These are phyloP conservation scores for Alternaria novae-zelandiae DNA, from an alignment of 2,329 filamentous ascomycete genomes.

Conservation along the genomic window DNA sequence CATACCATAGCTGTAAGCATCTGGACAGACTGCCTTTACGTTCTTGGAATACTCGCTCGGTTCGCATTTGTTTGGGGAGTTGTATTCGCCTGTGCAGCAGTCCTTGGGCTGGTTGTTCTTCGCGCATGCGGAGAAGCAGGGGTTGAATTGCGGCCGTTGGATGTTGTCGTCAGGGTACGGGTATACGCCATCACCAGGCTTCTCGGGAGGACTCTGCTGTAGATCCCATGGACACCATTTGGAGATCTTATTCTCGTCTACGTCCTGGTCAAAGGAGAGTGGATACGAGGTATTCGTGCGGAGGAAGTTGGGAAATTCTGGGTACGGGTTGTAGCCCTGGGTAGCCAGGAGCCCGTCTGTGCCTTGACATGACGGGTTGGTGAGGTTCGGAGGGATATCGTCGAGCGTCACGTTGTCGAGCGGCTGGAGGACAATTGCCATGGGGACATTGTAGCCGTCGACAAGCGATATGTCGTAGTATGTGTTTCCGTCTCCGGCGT, in stretches of 20 bases:
- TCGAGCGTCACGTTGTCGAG: conserved; percentile 66
- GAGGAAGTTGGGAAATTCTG: conserved; percentile 58
- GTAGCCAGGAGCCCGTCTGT: conserved; percentile 66
- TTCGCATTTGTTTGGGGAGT: conserved; percentile 67
- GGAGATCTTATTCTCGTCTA: conserved; percentile 64
- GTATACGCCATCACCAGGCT: conserved; percentile 77
- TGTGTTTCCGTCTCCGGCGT: conserved; percentile 70
- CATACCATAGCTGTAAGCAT: conserved; percentile 81
- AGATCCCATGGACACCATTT: conserved; percentile 84
- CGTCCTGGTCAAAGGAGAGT: conserved; percentile 68
- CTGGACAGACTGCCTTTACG: conserved; percentile 79
- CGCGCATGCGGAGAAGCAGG: conserved; percentile 78
- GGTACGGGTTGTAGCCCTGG: conserved; percentile 56
- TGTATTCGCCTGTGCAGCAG: conserved; percentile 76
- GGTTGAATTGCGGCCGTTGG: conserved; percentile 73
- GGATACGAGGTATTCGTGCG: conserved; percentile 71
- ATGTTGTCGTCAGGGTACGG: conserved; percentile 81
- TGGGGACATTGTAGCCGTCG: conserved; percentile 81
- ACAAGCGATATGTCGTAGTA: conserved; percentile 88
- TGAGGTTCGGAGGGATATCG: conserved; percentile 74
- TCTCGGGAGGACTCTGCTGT: conserved; percentile 70
- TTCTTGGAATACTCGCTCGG: conserved; percentile 71
- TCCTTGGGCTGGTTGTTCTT: conserved; percentile 70
- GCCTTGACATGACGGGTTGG: conserved; percentile 78
- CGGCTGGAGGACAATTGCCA: conserved; percentile 62